Evolutionary conservation across 176 grass and related monocot species (phyloP), one percentile per base, ranked within the genome.

Genomic region (Aechmea fasciata): DNA sequence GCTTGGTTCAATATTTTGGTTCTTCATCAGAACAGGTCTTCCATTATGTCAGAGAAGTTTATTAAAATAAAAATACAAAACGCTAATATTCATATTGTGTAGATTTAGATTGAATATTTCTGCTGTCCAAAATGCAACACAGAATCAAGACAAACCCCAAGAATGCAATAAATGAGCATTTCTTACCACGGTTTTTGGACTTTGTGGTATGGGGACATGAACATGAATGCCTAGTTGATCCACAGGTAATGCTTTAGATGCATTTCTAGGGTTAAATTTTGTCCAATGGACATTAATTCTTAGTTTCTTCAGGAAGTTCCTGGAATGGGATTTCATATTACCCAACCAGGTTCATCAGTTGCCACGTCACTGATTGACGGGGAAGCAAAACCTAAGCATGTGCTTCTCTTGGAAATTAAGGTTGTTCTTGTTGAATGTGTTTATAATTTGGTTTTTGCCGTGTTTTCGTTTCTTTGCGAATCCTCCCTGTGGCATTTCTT

Each of bases 181-280:
- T 92, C 19, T 79, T 92, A 48, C 94, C 86, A 29, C 55, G 48
- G 50, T 97, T 92, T 72, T 41, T 97, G 17, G 94, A 97, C 72
- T 80, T 97, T 48, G 76, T 90, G 50, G 63, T 97, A 57, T 97
- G 94, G 89, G 86, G 86, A 11, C 94, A 97, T 66, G 94, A 97
- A 66, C 94, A 92, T 82, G 89, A 87, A 77, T 92, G 89, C 57
- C 74, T 90, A 8, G 78, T 77, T 74, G 86, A 97, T 79, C 86
- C 89, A 10, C 75, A 92, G 74, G 94, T 90, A 85, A 79, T 57
- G 26, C 33, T 62, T 47, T 48, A n/a, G 50, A 18, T 41, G 33
- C 33, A 4, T 14, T 20, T 7, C 10, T 67, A 66, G 11, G 28
- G 3, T 47, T 8, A 17, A 26, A 24, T 6, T 50, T 28, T 49